Evolutionary conservation across 208 protist species (phyloP).

Genomic region (Leishmania major): DNA sequence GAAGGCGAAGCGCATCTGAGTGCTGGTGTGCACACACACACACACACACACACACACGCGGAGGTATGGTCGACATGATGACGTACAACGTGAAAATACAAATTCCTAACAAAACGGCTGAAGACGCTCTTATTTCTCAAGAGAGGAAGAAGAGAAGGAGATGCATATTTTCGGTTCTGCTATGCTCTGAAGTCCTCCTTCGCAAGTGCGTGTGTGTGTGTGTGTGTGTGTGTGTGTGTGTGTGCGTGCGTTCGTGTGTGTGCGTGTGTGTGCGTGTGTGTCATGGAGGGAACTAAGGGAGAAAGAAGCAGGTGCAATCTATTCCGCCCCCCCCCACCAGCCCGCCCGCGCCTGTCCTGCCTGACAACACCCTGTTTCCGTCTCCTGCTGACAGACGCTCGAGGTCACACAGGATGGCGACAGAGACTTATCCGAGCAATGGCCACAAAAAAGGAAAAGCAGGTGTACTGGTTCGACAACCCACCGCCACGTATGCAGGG

Average conservation of each 20-base stretch:
- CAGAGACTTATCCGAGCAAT: background rate
- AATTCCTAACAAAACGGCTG: slow-evolving; percentile 56
- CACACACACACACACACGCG: background rate
- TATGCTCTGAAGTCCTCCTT: background rate
- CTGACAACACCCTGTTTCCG: background rate
- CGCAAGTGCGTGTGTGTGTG: too few relatives aligned
- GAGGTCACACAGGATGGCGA: too few relatives aligned
- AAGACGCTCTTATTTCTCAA: background rate
- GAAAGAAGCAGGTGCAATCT: background rate
- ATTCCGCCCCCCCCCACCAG: background rate
- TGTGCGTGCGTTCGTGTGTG: background rate
- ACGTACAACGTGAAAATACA: slow-evolving; percentile 15
- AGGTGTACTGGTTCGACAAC: too few relatives aligned
- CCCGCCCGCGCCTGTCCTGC: background rate
- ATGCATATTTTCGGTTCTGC: slow-evolving; percentile 22
- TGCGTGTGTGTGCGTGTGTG: background rate
- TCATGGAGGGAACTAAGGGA: background rate
- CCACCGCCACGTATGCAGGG: background rate
- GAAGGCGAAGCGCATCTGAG: background rate
- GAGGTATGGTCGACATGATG: slow-evolving; percentile 5
- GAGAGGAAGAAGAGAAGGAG: background rate
- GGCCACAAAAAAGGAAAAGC: background rate
- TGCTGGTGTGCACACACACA: background rate
- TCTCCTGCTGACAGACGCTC: background rate
- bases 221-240: background rate